Percentiles rank a stretch among this genome's conserved stretches.
phyloP scores from a whole-genome alignment of 371 early-diverging fungal genomes.

The Fennellomyces sp. region DNA sequence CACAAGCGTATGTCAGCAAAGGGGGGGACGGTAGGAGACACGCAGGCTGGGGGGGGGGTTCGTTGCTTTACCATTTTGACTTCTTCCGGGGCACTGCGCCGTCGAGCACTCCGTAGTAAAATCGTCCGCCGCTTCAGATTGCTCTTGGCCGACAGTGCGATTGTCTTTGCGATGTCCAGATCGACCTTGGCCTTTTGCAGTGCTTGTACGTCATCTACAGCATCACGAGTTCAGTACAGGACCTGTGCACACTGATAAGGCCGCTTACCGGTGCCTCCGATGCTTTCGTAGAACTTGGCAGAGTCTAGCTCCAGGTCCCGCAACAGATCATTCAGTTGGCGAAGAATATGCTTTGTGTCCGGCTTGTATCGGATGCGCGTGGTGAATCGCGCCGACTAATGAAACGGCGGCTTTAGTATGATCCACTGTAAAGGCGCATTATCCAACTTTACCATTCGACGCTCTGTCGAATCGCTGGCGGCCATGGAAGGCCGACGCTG shows the following conservation, averaged over 20 bases:
- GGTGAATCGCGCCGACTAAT: slow-evolving; percentile 13
- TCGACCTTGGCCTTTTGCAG: slow-evolving; percentile 52
- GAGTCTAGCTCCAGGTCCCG: slow-evolving; percentile 46
- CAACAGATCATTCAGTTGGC: slow-evolving; percentile 43
- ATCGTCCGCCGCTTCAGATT: slow-evolving; percentile 43
- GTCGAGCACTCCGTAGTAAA: slow-evolving; percentile 28
- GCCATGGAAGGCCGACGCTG: slow-evolving; percentile 23
- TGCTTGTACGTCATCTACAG: slow-evolving; percentile 42
- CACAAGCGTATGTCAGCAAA: not conserved
- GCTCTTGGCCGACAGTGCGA: slow-evolving; percentile 48
- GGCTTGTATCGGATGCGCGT: slow-evolving; percentile 49
- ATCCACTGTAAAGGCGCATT: too few species aligned
- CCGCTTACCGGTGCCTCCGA: slow-evolving; percentile 50
- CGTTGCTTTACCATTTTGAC: slow-evolving; percentile 35
- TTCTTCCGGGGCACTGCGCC: slow-evolving; percentile 27
- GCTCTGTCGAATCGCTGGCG: slow-evolving; percentile 14
- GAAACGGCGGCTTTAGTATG: too few species aligned
- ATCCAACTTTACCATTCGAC: not conserved
- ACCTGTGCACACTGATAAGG: too few species aligned
- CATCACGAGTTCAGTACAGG: not conserved
- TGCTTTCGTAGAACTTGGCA: slow-evolving; percentile 41
- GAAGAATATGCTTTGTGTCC: slow-evolving; percentile 47
- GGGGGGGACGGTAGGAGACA: not conserved
- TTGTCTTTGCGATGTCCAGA: slow-evolving; percentile 52
- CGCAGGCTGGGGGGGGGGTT: not conserved